Percentiles rank a stretch among this genome's conserved stretches.
Conservation (phyloP, 2,329 filamentous ascomycete species). For the Lojkania enalia region DNA sequence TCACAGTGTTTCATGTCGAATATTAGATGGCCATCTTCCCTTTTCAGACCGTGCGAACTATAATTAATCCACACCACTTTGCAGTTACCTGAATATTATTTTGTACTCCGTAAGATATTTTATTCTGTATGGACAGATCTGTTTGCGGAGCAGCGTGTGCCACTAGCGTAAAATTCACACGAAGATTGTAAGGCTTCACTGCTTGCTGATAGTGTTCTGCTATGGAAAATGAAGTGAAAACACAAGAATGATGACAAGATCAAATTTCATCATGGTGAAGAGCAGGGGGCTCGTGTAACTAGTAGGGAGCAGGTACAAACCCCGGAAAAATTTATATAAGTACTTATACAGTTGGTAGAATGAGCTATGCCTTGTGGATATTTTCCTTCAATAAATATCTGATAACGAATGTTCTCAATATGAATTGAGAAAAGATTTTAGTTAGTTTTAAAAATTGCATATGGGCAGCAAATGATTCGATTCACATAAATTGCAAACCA, state of each 20-base stretch:
- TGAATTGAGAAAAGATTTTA: too few relatives aligned
- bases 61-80: slow-evolving; percentile 65
- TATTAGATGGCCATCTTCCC: slow-evolving; percentile 51
- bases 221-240: too few relatives aligned
- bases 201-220: slow-evolving; percentile 31
- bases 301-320: slow-evolving; percentile 6
- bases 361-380: neutral
- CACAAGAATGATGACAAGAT: too few relatives aligned
- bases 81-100: slow-evolving; percentile 59
- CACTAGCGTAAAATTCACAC: slow-evolving; percentile 47
- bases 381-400: too few relatives aligned
- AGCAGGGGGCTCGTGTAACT: slow-evolving; percentile 25
- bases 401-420: too few relatives aligned
- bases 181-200: slow-evolving; percentile 34
- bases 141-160: slow-evolving; percentile 60
- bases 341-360: neutral
- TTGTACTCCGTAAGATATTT: slow-evolving; percentile 59
- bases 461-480: too few relatives aligned
- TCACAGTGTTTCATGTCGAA: slow-evolving; percentile 53
- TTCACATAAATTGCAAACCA: too few relatives aligned
- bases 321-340: neutral
- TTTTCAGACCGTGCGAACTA: slow-evolving; percentile 53
- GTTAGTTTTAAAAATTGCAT: too few relatives aligned
- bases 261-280: slow-evolving; percentile 21
- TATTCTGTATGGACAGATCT: slow-evolving; percentile 55